phyloP scores from a whole-genome alignment of 768 basidiomycete genomes.

The Auricularia auricula-judae region DNA sequence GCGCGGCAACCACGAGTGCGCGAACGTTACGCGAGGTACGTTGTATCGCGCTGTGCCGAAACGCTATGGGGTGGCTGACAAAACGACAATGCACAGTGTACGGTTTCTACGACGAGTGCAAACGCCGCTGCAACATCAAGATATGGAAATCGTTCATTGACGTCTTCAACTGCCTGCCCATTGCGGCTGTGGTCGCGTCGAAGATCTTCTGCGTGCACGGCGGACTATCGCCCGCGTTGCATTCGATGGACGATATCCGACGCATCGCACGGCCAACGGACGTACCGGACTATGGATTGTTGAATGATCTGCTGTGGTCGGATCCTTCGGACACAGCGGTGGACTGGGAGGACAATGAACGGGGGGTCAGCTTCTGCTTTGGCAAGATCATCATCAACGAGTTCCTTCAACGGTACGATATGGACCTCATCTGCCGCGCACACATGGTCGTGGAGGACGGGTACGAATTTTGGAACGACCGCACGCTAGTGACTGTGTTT shows the following conservation, averaged over 20 bases:
- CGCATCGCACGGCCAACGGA: conserved; percentile 96
- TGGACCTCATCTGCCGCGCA: conserved; percentile 98
- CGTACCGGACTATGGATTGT: conserved; percentile 93
- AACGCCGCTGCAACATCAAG: conserved; percentile 98
- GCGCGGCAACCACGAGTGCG: conserved; percentile 97
- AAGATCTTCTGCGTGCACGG: conserved; percentile 99
- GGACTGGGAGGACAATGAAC: conserved; percentile 99
- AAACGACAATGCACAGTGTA: conserved; percentile 50
- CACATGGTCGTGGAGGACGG: conserved; percentile 99
- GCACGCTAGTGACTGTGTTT: conserved; percentile 96
- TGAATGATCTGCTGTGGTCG: conserved; percentile 96
- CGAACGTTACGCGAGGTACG: conserved; percentile 95
- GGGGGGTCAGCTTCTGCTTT: conserved; percentile 98
- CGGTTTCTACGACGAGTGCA: conserved; percentile 99
- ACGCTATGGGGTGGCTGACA: not conserved
- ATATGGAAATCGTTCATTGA: conserved; percentile 99
- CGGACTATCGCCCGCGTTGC: conserved; percentile 83
- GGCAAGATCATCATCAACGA: conserved; percentile 96
- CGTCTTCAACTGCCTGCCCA: conserved; percentile 98
- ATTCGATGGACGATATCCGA: conserved; percentile 97
- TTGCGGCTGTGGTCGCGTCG: conserved; percentile 95
- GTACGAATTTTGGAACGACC: conserved; percentile 99
- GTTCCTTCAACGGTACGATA: conserved; percentile 89
- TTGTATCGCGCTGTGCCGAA: conserved; percentile 11
- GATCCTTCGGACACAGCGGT: conserved; percentile 96